phyloP scores from a whole-genome alignment of 495 filamentous ascomycete species.

The Neurospora sp. region DNA sequence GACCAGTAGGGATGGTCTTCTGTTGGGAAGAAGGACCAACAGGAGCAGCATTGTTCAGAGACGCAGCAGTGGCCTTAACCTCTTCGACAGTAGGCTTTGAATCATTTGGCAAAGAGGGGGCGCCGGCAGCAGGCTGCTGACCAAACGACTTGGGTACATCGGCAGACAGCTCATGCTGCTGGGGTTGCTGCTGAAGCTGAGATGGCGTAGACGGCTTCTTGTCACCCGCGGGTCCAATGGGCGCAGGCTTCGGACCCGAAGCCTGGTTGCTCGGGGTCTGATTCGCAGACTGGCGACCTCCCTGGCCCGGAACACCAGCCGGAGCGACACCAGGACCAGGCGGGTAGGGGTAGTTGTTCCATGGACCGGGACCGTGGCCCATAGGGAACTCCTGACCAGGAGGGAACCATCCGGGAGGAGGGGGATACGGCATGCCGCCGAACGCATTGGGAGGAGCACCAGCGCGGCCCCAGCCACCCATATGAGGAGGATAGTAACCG shows the following conservation, averaged over 20 bases:
- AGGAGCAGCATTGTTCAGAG: slow-evolving; percentile 27
- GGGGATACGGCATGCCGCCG: slow-evolving; percentile 40
- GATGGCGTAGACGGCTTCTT: slow-evolving; percentile 29
- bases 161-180: slow-evolving; percentile 21
- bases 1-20: slow-evolving; percentile 48
- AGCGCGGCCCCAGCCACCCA: slow-evolving; percentile 41
- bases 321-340: slow-evolving; percentile 38
- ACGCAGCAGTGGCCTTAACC: slow-evolving; percentile 40
- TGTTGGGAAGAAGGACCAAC: slow-evolving; percentile 17
- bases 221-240: slow-evolving; percentile 45
- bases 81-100: slow-evolving; percentile 54
- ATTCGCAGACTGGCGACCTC: slow-evolving; percentile 19
- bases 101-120: slow-evolving; percentile 54
- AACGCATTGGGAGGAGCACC: slow-evolving; percentile 32
- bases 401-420: slow-evolving; percentile 69
- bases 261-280: slow-evolving; percentile 29
- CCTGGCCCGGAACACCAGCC: slow-evolving; percentile 17
- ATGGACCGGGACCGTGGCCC: slow-evolving; percentile 49
- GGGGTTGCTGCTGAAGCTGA: slow-evolving; percentile 2
- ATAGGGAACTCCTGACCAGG: slow-evolving; percentile 73
- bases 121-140: slow-evolving; percentile 31
- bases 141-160: slow-evolving; percentile 26
- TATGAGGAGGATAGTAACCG: slow-evolving; percentile 37
- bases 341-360: slow-evolving; percentile 38
- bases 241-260: slow-evolving; percentile 37